Conservation (phyloP, 495 filamentous ascomycete genomes). For the Hamigera avellanea region DNA sequence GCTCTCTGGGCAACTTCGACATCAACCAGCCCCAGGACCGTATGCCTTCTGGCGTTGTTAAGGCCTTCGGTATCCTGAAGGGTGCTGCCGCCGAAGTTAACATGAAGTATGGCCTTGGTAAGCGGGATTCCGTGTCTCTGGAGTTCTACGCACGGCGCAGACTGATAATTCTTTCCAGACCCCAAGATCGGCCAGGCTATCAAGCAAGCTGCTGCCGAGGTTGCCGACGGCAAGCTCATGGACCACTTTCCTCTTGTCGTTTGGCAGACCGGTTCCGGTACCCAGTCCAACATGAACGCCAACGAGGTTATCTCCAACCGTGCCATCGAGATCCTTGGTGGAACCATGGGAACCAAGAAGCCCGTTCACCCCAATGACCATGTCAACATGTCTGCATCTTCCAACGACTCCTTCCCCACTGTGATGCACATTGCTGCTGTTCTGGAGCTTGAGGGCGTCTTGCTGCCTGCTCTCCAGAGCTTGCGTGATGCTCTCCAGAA, state of each 20-base stretch:
- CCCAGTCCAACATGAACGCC: conserved; percentile 99
- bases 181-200: conserved; percentile 88
- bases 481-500: conserved; percentile 72
- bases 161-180: conserved; percentile 35
- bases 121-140: conserved; percentile 15
- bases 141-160: not conserved
- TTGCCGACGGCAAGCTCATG: conserved; percentile 84
- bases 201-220: conserved; percentile 86
- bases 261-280: conserved; percentile 98
- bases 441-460: conserved; percentile 75
- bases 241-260: conserved; percentile 98
- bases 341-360: conserved; percentile 89
- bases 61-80: conserved; percentile 95
- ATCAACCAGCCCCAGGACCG: conserved; percentile 99
- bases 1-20: conserved; percentile 89
- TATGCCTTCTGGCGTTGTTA: conserved; percentile 87
- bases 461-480: conserved; percentile 71
- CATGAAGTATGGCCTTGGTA: conserved; percentile 91
- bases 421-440: conserved; percentile 99
- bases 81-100: conserved; percentile 94
- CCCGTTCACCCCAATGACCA: conserved; percentile 99
- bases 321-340: conserved; percentile 94
- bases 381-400: conserved; percentile 97
- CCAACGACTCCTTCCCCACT: conserved; percentile 98
- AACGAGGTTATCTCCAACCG: conserved; percentile 99